Evolutionary conservation across 768 basidiomycete genomes (phyloP), one percentile per base, ranked within the genome.

Genomic region (Trametes cingulata): DNA sequence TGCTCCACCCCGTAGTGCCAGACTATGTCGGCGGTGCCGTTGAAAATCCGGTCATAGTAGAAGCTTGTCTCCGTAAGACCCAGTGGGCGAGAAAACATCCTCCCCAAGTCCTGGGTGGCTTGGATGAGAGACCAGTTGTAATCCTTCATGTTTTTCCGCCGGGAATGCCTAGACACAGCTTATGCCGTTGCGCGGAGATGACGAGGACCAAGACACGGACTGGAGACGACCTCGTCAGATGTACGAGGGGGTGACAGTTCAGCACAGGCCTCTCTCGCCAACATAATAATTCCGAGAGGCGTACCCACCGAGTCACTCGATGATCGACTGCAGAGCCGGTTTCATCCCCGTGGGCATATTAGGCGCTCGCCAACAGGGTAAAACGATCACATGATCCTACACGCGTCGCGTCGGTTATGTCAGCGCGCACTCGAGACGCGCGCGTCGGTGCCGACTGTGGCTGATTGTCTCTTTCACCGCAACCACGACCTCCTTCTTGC

Each of bases 11-110:
- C 68, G 3, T 74, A 63, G 36, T 75, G 71, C 17, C 74, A 75
- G 15, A 80, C 17, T 24, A 40, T 74, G 67, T 84, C 82, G 0
- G 80, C 74, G 1, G 81, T 79, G 17, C 68, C 64, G 47, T 69
- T 61, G 58, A 65, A 64, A 14, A 58, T 25, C 2, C 60, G 58
- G 49, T 71, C 68, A 54, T 61, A 68, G 65, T 67, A 68, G 59
- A 64, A 71, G 22, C 58, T 57, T 15, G 53, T 15, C 50, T 71
- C 70, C 19, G 52, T 60, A 12, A 47, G 29, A 9, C 65, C 68
- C 2, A 71, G 67, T 10, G 65, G 43, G 6, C 70, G 68, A 43
- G 56, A 36, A 55, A 64, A 71, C 25, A 58, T 41, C 40, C 52
- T 64, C 19, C 60, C 45, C 19, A 55, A 46, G 8, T 20, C 8